Percentiles rank a stretch among this genome's conserved stretches.
These are phyloP conservation scores for Gypsophila paniculata DNA, from an alignment of 179 eudicot species.

Conservation along the genomic window DNA sequence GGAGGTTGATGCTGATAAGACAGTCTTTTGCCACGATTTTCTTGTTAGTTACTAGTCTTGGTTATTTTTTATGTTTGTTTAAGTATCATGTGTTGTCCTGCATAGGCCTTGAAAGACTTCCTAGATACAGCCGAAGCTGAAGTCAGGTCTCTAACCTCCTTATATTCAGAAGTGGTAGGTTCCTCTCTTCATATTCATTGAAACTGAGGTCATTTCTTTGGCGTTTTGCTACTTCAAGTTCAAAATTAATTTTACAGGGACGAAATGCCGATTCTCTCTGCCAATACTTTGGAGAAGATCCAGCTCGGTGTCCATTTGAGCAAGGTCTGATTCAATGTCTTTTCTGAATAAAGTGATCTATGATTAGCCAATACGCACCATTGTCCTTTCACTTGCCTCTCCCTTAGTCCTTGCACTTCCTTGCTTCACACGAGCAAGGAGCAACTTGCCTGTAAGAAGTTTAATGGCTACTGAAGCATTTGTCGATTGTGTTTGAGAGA, in stretches of 20 bases:
- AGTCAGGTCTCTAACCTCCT: conserved; percentile 81
- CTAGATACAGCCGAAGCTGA: conserved; percentile 96
- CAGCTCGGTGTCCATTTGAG: conserved; percentile 95
- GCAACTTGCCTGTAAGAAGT: not conserved
- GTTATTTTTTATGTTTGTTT: no score
- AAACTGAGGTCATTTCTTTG: not conserved
- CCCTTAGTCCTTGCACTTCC: not conserved
- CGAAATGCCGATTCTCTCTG: conserved; percentile 91
- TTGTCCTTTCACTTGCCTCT: not conserved
- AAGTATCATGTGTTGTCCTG: not conserved
- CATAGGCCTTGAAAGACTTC: conserved; percentile 78
- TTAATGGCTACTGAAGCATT: not conserved
- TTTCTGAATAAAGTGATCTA: not conserved
- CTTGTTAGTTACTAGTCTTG: no score
- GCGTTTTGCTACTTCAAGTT: not conserved
- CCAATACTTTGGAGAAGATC: conserved; percentile 96
- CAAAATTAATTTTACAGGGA: conserved; percentile 50
- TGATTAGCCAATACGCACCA: not conserved
- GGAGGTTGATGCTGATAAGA: conserved; percentile 1
- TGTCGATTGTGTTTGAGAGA: not conserved
- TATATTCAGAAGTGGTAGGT: conserved; percentile 94
- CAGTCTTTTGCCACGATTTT: no score
- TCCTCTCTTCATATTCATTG: not conserved
- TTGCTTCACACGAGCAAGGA: not conserved
- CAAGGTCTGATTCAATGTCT: conserved; percentile 58